Percentiles rank a stretch among this genome's conserved stretches.
phyloP scores from a whole-genome alignment of 352 stramenopile genomes.

The Thalassiosira sp. region DNA sequence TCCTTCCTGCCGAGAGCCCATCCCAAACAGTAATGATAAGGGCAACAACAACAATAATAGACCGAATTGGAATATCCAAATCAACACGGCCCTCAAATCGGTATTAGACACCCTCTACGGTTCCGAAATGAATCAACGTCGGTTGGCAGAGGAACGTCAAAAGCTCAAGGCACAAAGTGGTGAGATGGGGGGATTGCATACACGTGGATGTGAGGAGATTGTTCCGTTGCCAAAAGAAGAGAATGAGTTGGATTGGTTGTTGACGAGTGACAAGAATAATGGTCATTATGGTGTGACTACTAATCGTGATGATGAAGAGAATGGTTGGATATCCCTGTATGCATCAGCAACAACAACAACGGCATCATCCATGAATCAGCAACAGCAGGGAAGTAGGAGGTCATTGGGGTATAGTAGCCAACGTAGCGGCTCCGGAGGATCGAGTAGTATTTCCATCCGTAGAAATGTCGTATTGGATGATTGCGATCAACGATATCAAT shows the following conservation, averaged over 20 bases:
- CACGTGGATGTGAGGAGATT: constrained; percentile 47
- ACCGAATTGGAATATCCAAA: constrained; percentile 21
- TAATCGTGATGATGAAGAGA: constrained; percentile 23
- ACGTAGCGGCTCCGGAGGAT: no score
- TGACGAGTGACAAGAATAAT: neutral
- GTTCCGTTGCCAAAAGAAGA: constrained; percentile 40
- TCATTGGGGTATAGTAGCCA: no score
- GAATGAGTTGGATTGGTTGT: constrained; percentile 16
- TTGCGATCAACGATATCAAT: constrained; percentile 59
- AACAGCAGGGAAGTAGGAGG: no score
- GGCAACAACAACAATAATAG: constrained; percentile 14
- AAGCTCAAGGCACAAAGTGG: constrained; percentile 22
- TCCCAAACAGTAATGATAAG: neutral
- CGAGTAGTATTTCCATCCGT: constrained; percentile 39
- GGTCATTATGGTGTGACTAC: neutral
- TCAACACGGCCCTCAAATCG: constrained; percentile 58
- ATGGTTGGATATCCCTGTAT: constrained; percentile 38
- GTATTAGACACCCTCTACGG: constrained; percentile 57
- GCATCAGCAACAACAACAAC: constrained; percentile 12
- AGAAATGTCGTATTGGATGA: constrained; percentile 63
- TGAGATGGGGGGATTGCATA: constrained; percentile 52
- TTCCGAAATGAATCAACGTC: constrained; percentile 48
- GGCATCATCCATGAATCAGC: no score
- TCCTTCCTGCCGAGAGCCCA: constrained; percentile 46
- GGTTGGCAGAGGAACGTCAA: constrained; percentile 23